phyloP scores from a whole-genome alignment of 164 flowering plant species.

The Hamamelis virginiana region DNA sequence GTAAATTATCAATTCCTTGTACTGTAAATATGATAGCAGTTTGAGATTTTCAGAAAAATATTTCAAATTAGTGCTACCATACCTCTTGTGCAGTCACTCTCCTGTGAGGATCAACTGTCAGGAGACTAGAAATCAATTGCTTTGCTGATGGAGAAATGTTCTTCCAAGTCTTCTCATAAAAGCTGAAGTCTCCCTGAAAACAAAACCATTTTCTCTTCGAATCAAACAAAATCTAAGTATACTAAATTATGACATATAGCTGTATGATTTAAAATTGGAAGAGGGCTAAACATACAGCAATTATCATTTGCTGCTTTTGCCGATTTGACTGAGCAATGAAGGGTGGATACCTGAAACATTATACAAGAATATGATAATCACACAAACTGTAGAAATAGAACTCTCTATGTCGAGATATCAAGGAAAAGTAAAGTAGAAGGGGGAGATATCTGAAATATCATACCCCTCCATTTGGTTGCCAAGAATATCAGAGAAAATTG shows the following conservation, averaged over 20 bases:
- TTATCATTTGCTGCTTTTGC: slow-evolving; percentile 72
- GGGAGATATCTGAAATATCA: no score
- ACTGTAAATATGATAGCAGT: no score
- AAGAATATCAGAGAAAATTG: no score
- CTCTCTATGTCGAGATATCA: no score
- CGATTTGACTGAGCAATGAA: slow-evolving; percentile 58
- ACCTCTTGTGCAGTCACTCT: slow-evolving; percentile 76
- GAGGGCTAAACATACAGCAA: slow-evolving; percentile 39
- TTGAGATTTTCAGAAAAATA: no score
- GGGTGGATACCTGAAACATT: slow-evolving; percentile 58
- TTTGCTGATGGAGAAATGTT: slow-evolving; percentile 67
- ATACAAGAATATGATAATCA: not conserved
- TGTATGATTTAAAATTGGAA: not conserved
- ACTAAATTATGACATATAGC: not conserved
- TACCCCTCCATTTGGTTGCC: no score
- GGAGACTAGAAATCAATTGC: slow-evolving; percentile 55
- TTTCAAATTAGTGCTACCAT: no score
- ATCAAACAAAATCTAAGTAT: not conserved
- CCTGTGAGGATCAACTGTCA: slow-evolving; percentile 56
- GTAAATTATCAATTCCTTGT: no score
- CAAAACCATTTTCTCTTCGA: not conserved
- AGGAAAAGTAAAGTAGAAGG: no score
- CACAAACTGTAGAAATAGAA: no score
- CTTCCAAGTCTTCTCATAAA: slow-evolving; percentile 74
- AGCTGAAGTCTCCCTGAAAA: slow-evolving; percentile 64